Conservation (phyloP, 495 filamentous ascomycete genomes). For the Beverwykella pulmonaria region DNA sequence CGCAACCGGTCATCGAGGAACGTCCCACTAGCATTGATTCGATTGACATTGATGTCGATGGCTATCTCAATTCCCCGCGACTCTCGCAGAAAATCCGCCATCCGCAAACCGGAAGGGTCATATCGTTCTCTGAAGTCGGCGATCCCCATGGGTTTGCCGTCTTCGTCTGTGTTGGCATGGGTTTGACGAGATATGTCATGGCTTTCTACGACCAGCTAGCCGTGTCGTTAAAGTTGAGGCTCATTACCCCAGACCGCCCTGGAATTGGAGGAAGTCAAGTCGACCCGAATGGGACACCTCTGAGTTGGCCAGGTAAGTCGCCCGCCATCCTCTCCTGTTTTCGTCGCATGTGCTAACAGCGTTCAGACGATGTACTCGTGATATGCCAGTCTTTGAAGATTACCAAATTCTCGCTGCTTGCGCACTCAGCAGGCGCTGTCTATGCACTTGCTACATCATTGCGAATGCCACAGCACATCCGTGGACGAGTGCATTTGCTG, state of each 20-base stretch:
- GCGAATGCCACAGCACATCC: constrained; percentile 93
- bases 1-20: constrained; percentile 32
- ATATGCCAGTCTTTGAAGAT: constrained; percentile 93
- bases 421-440: constrained; percentile 96
- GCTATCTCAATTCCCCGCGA: constrained; percentile 80
- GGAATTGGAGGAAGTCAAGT: constrained; percentile 91
- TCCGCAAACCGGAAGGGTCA: constrained; percentile 80
- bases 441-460: constrained; percentile 96
- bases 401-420: constrained; percentile 93
- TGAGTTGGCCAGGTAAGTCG: constrained; percentile 88
- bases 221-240: constrained; percentile 78
- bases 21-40: constrained; percentile 79
- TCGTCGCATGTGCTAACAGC: not conserved
- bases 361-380: constrained; percentile 84
- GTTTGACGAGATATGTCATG: constrained; percentile 90
- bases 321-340: not conserved
- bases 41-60: constrained; percentile 76
- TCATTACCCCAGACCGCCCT: constrained; percentile 93
- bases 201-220: constrained; percentile 98
- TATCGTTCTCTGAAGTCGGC: constrained; percentile 96
- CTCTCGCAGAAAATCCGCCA: constrained; percentile 84
- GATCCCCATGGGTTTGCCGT: constrained; percentile 90
- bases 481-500: constrained; percentile 90
- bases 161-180: constrained; percentile 98
- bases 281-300: constrained; percentile 79